A percentile compares a stretch with the other conserved stretches of the same genome.
These are phyloP conservation scores for Trichosporon ovoides DNA, from an alignment of 1,284 basidiomycete species.

Conservation along the genomic window DNA sequence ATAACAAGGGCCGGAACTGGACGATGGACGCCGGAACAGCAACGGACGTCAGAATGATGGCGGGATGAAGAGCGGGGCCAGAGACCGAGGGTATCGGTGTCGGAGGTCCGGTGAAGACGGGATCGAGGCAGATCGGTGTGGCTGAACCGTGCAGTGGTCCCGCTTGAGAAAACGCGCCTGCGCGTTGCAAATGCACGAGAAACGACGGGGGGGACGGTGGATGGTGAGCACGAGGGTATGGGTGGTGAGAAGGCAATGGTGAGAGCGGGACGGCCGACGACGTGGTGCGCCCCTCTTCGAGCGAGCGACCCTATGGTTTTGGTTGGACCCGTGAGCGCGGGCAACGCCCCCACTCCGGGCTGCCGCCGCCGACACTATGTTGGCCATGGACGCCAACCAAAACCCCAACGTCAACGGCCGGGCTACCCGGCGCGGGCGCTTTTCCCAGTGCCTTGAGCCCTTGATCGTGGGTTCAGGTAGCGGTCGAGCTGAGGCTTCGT, in stretches of 20 bases:
- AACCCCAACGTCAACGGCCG: constrained; percentile 16
- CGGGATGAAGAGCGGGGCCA: neutral
- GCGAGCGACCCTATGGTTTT: constrained; percentile 14
- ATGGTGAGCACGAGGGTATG: neutral
- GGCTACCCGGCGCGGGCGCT: constrained; percentile 14
- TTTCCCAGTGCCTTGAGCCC: constrained; percentile 5
- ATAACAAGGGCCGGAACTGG: no score
- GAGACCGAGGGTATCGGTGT: neutral
- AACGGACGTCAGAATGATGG: neutral
- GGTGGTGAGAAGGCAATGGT: constrained; percentile 9
- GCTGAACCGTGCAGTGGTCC: neutral
- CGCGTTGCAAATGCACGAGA: constrained; percentile 2
- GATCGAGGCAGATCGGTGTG: neutral
- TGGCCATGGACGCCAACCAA: constrained; percentile 14
- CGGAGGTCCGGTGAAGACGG: neutral
- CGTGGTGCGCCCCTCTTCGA: constrained; percentile 13
- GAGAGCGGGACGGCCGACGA: constrained; percentile 12
- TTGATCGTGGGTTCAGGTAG: constrained; percentile 6
- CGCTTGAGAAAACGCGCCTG: constrained; percentile 3
- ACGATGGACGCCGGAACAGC: no score
- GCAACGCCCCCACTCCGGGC: constrained; percentile 10
- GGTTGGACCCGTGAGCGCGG: neutral
- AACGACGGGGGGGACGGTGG: constrained; percentile 4
- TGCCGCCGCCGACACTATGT: constrained; percentile 10
- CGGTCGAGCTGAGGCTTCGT: neutral